Evolutionary conservation across 176 grass and related monocot genomes (phyloP).

Genomic region (Musa schizocarpa): DNA sequence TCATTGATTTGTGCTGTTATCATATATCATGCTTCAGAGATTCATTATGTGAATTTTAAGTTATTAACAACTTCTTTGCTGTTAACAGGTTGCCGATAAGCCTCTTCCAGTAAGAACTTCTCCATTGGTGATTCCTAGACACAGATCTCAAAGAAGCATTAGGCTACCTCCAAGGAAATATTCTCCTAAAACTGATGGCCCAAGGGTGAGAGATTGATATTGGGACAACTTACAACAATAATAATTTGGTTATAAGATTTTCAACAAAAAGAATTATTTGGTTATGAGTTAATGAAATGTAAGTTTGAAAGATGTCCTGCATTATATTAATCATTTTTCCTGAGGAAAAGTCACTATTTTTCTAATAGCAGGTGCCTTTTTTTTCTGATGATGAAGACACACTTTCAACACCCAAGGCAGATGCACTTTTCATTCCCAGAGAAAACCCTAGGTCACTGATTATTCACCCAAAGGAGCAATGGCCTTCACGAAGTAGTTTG

Average conservation of each 20-base stretch:
- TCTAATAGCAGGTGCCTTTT: slow-evolving; percentile 51
- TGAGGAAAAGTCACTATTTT: neutral
- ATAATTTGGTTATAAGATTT: neutral
- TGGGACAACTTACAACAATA: neutral
- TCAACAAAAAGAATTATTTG: too few relatives aligned
- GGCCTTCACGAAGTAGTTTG: slow-evolving; percentile 30
- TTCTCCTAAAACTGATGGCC: slow-evolving; percentile 49
- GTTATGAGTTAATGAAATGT: neutral
- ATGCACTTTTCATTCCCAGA: slow-evolving; percentile 87
- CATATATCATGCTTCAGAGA: neutral
- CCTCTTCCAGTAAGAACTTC: slow-evolving; percentile 50
- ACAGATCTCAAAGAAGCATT: slow-evolving; percentile 86
- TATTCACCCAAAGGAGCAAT: slow-evolving; percentile 75
- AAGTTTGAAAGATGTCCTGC: neutral
- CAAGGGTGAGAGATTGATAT: slow-evolving; percentile 38
- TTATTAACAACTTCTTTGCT: slow-evolving; percentile 2
- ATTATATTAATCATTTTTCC: neutral
- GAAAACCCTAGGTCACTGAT: slow-evolving; percentile 88
- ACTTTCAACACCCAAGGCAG: slow-evolving; percentile 67
- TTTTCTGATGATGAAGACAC: slow-evolving; percentile 64
- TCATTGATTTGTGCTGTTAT: neutral
- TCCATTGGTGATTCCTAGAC: slow-evolving; percentile 59
- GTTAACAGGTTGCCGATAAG: slow-evolving; percentile 72
- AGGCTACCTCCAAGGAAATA: slow-evolving; percentile 68
- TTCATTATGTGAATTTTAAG: too few relatives aligned